A percentile compares a stretch with the other conserved stretches of the same genome.
phyloP scores from a whole-genome alignment of 257 asterid genomes.

The Rhazya stricta region DNA sequence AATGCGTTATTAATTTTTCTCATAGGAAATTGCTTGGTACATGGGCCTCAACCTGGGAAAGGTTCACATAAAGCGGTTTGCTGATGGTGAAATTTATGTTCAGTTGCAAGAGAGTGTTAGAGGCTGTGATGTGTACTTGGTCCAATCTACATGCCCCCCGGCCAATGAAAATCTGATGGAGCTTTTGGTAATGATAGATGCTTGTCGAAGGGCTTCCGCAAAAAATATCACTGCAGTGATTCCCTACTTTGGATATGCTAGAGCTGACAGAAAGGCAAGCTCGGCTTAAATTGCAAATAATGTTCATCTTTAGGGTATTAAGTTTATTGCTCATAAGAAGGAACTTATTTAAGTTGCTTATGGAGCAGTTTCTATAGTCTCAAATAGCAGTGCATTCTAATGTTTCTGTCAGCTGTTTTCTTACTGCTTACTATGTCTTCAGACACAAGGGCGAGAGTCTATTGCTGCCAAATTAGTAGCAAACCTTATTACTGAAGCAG shows the following conservation, averaged over 20 bases:
- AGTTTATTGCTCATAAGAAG: background rate
- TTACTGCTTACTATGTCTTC: conserved; percentile 17
- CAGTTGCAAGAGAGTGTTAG: conserved; percentile 95
- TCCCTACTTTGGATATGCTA: conserved; percentile 91
- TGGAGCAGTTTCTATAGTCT: background rate
- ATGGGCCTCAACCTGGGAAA: conserved; percentile 85
- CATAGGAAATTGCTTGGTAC: conserved; percentile 85
- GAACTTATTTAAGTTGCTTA: background rate
- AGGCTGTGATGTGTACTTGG: conserved; percentile 78
- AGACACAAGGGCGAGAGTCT: conserved; percentile 94
- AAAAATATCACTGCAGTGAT: conserved; percentile 80
- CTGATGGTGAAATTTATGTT: conserved; percentile 92
- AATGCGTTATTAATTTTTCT: conserved; percentile 11
- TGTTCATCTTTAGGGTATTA: background rate
- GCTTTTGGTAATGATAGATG: conserved; percentile 87
- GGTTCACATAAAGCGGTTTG: conserved; percentile 63
- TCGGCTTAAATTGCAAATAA: conserved; percentile 10
- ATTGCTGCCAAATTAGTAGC: conserved; percentile 89
- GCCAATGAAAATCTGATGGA: conserved; percentile 94
- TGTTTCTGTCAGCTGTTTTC: conserved; percentile 5
- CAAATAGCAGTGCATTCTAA: conserved; percentile 5
- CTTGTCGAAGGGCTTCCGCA: conserved; percentile 94
- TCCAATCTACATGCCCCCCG: conserved; percentile 86
- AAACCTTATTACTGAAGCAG: conserved; percentile 79
- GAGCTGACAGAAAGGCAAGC: conserved; percentile 85